phyloP scores from a whole-genome alignment of 768 basidiomycete species.

The Podaxis rugospora region DNA sequence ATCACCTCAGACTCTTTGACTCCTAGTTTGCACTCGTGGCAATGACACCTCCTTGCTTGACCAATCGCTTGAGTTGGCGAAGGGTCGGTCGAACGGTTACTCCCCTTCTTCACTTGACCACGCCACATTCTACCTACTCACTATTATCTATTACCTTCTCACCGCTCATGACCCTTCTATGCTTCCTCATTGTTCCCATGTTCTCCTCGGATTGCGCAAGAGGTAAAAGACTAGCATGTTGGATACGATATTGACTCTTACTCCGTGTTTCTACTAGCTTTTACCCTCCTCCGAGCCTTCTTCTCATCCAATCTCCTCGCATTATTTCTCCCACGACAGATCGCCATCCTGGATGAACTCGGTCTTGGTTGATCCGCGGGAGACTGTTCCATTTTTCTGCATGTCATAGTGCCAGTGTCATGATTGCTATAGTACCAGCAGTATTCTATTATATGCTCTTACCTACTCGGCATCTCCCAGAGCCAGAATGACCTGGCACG shows the following conservation, averaged over 20 bases:
- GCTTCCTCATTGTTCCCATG: background rate
- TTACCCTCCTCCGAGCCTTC: background rate
- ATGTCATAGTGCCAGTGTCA: background rate
- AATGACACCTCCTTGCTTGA: background rate
- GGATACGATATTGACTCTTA: background rate
- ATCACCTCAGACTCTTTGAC: background rate
- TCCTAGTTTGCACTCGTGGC: background rate
- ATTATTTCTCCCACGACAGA: background rate
- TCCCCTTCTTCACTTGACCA: background rate
- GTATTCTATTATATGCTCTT: constrained; percentile 1
- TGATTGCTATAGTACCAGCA: constrained; percentile 7
- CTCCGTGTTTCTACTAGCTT: background rate
- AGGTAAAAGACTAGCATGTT: background rate
- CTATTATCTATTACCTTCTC: background rate
- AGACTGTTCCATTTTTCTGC: constrained; percentile 2
- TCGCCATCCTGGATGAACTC: background rate
- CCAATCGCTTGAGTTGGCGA: background rate
- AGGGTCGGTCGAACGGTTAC: background rate
- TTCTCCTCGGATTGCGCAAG: background rate
- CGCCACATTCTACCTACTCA: background rate
- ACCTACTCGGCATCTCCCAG: background rate
- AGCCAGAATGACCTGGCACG: background rate
- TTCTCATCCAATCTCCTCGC: background rate
- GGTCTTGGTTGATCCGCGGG: background rate
- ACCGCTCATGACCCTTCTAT: background rate